Base-by-base conservation (phyloP, 2,329 filamentous ascomycete genomes). In the Sclerotinia nivalis region DNA sequence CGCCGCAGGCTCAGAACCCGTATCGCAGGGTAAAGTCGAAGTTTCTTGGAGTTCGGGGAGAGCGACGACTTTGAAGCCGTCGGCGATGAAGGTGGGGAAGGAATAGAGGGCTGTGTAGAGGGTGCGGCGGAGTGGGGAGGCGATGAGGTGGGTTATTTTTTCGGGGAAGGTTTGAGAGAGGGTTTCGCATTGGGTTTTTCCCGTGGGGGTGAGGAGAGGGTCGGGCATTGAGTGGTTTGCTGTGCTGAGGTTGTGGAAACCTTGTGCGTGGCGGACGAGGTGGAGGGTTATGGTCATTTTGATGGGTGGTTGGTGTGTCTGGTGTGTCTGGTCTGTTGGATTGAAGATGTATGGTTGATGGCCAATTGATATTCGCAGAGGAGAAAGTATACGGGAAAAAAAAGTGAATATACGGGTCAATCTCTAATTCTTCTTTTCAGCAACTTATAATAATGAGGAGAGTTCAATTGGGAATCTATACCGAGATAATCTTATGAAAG, bases 11-110 rank as follows among this genome's bases (percentile, higher is more conserved):
- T 31, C 45, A 37, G 60, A 64, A 2, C 94, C 94, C 1, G 87
- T 89, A 78, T 97, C 93, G 79, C 93, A 94, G 0, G 91, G 89
- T 43, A 89, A 82, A 66, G 89, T 85, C 6, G 88, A 90, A 0
- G 92, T 89, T 80, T 97, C 94, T 80, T 97, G 94, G 6, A 93
- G 82, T 72, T 91, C 88, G 0, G 93, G 92, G 18, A 96, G 81
- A 1, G 89, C 88, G 37, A 91, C 80, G 66, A 96, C 78, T 56
- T 72, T 70, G 2, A 73, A 59, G 2, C 73, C 72, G 0, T 52
- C 82, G 31, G 83, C 76, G 66, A 87, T 83, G 0, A 82, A 83
- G 0, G 87, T 83, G 25, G 84, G 85, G 79, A 97, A 96, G 59
- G 87, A 86, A 68, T 88, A 81, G 43, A 93, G 84, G 47, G 91